Conservation (phyloP, 805 yeast genomes). For the Candida mattraensis region DNA sequence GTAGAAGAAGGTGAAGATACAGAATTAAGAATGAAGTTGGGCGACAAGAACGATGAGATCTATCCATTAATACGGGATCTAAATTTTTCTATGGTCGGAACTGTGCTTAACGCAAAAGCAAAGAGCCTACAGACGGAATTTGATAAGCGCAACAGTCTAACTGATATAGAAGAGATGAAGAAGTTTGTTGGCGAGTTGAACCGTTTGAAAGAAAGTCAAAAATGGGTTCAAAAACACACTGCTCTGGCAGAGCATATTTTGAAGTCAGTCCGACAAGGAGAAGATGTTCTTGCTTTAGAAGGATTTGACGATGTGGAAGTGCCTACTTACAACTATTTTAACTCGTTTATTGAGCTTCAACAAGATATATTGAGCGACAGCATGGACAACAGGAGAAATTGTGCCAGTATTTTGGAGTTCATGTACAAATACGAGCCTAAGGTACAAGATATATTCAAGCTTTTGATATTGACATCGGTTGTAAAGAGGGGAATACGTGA, state of each 20-base stretch:
- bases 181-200: conserved; percentile 70
- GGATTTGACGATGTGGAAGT: conserved; percentile 20
- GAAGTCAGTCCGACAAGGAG: conserved; percentile 25
- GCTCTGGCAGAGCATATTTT: conserved; percentile 66
- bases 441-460: conserved; percentile 46
- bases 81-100: conserved; percentile 81
- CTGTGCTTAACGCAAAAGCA: conserved; percentile 67
- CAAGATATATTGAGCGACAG: conserved; percentile 66
- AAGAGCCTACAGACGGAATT: conserved; percentile 66
- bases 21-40: conserved; percentile 20
- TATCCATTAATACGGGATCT: conserved; percentile 54
- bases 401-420: conserved; percentile 46
- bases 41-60: conserved; percentile 45
- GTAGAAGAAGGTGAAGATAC: conserved; percentile 10
- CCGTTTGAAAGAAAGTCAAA: conserved; percentile 65
- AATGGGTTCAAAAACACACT: conserved; percentile 70
- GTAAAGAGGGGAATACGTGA: conserved; percentile 69
- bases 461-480: conserved; percentile 58
- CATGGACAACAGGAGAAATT: conserved; percentile 39
- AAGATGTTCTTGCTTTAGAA: conserved; percentile 16
- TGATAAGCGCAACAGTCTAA: conserved; percentile 56
- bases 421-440: conserved; percentile 45
- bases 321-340: conserved; percentile 35
- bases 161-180: conserved; percentile 64
- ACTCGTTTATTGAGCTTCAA: conserved; percentile 56